Evolutionary conservation across 805 yeast genomes (phyloP), one percentile per base, ranked within the genome.

Genomic region (Yamadazyma nakazawae): DNA sequence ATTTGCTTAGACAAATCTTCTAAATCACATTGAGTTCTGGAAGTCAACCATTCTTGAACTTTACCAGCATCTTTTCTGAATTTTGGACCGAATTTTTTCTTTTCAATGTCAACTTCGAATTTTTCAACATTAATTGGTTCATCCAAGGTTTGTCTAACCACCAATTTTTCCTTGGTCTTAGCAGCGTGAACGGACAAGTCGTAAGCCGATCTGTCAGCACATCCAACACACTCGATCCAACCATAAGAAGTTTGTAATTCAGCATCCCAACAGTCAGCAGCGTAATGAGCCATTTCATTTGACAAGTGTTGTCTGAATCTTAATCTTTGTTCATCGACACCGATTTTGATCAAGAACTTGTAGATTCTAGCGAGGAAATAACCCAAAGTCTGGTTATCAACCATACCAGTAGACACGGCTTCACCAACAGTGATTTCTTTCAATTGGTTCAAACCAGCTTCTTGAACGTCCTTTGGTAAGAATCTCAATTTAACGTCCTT

Each of bases 201-300:
- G 66, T 89, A 94, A 36, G 99, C 99, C 39, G 96, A 88, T 76
- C 99, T 84, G 74, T 94, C 99, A 55, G 99, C 99, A 76, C 98
- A 94, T 57, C 99, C 99, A 66, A 94, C 97, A 83, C 99, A 95
- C 76, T 94, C 99, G 60, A 94, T 88, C 99, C 99, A 94, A 60
- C 99, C 99, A 61, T 89, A 94, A 30, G 97, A 88, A 37, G 97
- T 84, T 59, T 87, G 84, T 61, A 94, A 78, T 76, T 94, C 99
- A 55, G 96, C 97, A 74, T 94, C 99, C 99, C 99, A 94, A 78
- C 99, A 94, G 74, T 94, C 99, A 57, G 96, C 84, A 50, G 99
- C 99, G 68, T 94, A 94, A 70, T 94, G 99, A 16, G 99, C 99
- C 99, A 94, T 94, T 76, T 94, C 99, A 67, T 94, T 94, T 58